A percentile compares a stretch with the other conserved stretches of the same genome.
Conservation (phyloP, 1,284 basidiomycete genomes). For the Xerocomus amazonicus region DNA sequence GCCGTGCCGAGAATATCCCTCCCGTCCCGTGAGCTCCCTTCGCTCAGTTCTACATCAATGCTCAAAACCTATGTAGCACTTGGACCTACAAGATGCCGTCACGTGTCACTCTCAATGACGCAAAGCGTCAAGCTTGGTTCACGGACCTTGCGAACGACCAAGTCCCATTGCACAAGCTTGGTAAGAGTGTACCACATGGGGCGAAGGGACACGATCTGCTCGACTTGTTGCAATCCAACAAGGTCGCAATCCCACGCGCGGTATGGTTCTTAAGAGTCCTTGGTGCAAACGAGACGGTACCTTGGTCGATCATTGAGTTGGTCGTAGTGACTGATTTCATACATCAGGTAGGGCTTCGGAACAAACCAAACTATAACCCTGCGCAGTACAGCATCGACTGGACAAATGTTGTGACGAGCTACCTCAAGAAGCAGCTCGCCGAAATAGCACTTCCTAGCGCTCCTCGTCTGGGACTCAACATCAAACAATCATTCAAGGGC, state of each 20-base stretch:
- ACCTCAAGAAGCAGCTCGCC: constrained; percentile 84
- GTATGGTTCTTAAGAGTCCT: constrained; percentile 95
- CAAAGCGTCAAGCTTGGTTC: constrained; percentile 87
- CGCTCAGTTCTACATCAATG: not conserved
- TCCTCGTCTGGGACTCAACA: constrained; percentile 68
- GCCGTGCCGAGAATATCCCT: constrained; percentile 54
- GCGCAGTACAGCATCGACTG: constrained; percentile 89
- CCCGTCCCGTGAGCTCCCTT: constrained; percentile 54
- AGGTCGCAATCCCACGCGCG: constrained; percentile 83
- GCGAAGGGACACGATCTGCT: constrained; percentile 90
- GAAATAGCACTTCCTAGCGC: constrained; percentile 82
- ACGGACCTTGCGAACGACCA: constrained; percentile 86
- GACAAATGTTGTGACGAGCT: constrained; percentile 83
- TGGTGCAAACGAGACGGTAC: constrained; percentile 91
- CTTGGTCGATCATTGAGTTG: not conserved
- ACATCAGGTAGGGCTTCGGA: constrained; percentile 61
- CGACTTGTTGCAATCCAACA: constrained; percentile 79
- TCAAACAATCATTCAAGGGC: constrained; percentile 76
- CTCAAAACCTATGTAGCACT: constrained; percentile 41
- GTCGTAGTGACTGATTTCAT: not conserved
- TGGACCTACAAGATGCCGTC: constrained; percentile 82
- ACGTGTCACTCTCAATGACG: constrained; percentile 87
- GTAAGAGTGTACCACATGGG: constrained; percentile 89
- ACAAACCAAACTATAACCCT: constrained; percentile 71
- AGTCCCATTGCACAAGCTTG: constrained; percentile 85